Base-by-base conservation (phyloP, 768 basidiomycete species). In the Lactarius indigo region DNA sequence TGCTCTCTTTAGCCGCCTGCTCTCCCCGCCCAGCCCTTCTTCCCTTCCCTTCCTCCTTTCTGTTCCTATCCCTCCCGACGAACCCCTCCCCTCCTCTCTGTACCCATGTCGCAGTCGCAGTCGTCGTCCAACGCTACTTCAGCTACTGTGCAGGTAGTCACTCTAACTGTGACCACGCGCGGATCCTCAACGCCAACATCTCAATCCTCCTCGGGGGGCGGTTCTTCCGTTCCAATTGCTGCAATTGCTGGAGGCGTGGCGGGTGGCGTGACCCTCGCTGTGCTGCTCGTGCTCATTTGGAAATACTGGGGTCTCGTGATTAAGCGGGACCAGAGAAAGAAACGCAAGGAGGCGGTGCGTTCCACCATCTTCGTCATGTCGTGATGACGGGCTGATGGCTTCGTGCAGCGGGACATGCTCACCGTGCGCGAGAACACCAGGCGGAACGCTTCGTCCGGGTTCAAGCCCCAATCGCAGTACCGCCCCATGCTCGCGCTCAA, bases 191-290 rank as follows among this genome's bases (percentile, higher is more conserved):
- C 61, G n/a, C 37, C 58, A 3, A 44, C 66, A 4, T 17, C 68
- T 2, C 61, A 68, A 8, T 0, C 66, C 60, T 18, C 57, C 59
- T 13, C 66, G 57, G 6, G 47, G 18, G 31, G 56, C 12, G 37
- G 47, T 52, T 1, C 59, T 0, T 26, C 70, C 41, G 68, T 85
- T 8, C 85, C 85, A 9, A 72, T 86, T 12, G 80, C 73, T 13
- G 81, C 83, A 13, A 82, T 87, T 66, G 82, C 76, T 7, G 84
- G 84, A 7, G 85, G 85, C 10, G 75, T 79, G 0, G 77, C 72
- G 2, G 85, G 77, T 0, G 86, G 86, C 26, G 77, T 79, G 35
- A 60, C 79, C 9, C 75, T 87, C 13, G 84, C 83, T 6, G 63
- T 85, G 20, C 71, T 75, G 8, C 72, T 77, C 5, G 79, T 80